These are phyloP conservation scores for Trypanosoma congolense DNA, from an alignment of 208 protist species.

Conservation along the genomic window DNA sequence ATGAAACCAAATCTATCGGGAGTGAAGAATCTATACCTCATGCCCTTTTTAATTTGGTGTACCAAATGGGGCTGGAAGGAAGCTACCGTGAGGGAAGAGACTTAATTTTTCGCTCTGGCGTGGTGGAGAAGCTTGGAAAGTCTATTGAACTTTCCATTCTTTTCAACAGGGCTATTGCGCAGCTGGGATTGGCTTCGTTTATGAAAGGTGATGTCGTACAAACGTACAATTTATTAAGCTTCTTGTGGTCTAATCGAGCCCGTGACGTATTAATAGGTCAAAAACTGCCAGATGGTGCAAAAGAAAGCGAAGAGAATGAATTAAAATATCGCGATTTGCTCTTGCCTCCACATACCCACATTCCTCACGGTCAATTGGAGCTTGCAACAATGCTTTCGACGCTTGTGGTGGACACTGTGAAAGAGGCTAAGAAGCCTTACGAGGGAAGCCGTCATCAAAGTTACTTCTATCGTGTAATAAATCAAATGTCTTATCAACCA, in stretches of 20 bases:
- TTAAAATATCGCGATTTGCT: constrained; percentile 57
- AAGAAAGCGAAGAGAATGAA: constrained; percentile 39
- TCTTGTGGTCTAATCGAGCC: constrained; percentile 47
- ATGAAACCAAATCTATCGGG: constrained; percentile 29
- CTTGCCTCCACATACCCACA: constrained; percentile 48
- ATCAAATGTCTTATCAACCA: constrained; percentile 30
- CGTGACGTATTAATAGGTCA: constrained; percentile 67
- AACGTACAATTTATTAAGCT: constrained; percentile 57
- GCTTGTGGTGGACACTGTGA: constrained; percentile 61
- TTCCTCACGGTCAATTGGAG: constrained; percentile 65
- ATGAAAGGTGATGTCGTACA: constrained; percentile 50
- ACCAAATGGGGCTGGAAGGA: constrained; percentile 73
- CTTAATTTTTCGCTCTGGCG: constrained; percentile 57
- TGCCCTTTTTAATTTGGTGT: constrained; percentile 59
- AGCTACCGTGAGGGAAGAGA: constrained; percentile 72
- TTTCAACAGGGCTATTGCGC: constrained; percentile 75
- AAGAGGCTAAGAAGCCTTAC: constrained; percentile 79
- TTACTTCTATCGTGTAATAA: constrained; percentile 69
- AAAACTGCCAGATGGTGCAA: constrained; percentile 28
- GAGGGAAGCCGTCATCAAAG: constrained; percentile 54
- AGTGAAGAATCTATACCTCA: constrained; percentile 26
- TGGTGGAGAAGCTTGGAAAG: constrained; percentile 30
- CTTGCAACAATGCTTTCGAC: constrained; percentile 74
- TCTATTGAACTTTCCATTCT: constrained; percentile 48
- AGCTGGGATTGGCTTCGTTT: constrained; percentile 81